Evolutionary conservation across 2,329 filamentous ascomycete genomes (phyloP).

Genomic region (Fusarium clavum): DNA sequence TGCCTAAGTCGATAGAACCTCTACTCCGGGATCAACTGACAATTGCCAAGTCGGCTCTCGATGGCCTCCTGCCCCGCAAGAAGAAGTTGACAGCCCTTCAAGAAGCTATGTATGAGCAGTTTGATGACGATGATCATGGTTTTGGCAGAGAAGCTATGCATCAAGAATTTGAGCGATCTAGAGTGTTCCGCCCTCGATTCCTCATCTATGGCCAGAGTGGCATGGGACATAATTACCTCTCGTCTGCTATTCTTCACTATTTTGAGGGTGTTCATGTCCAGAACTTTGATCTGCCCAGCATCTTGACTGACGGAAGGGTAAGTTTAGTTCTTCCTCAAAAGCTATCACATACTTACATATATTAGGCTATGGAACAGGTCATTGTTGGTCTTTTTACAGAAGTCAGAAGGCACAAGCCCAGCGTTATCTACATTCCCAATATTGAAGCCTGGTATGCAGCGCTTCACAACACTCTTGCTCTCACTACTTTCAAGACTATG

Average conservation of each 20-base stretch:
- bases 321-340: constrained; percentile 47
- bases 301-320: constrained; percentile 85
- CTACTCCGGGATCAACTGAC: constrained; percentile 79
- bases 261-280: constrained; percentile 96
- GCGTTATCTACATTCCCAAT: constrained; percentile 93
- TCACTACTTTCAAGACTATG: constrained; percentile 86
- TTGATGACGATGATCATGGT: constrained; percentile 82
- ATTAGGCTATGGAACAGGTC: constrained; percentile 80
- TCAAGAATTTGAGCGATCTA: constrained; percentile 85
- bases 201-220: constrained; percentile 84
- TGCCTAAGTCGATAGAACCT: constrained; percentile 84
- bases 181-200: constrained; percentile 88
- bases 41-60: constrained; percentile 75
- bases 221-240: constrained; percentile 94
- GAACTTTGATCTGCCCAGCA: constrained; percentile 88
- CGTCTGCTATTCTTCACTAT: constrained; percentile 86
- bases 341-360: constrained; percentile 36
- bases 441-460: constrained; percentile 86
- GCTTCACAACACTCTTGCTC: constrained; percentile 70
- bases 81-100: constrained; percentile 91
- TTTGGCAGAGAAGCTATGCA: constrained; percentile 83
- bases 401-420: constrained; percentile 93
- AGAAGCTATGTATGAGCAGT: constrained; percentile 91
- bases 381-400: constrained; percentile 92
- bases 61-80: constrained; percentile 82